phyloP scores from a whole-genome alignment of 2,329 filamentous ascomycete genomes.

The Parascedosporium putredinis region DNA sequence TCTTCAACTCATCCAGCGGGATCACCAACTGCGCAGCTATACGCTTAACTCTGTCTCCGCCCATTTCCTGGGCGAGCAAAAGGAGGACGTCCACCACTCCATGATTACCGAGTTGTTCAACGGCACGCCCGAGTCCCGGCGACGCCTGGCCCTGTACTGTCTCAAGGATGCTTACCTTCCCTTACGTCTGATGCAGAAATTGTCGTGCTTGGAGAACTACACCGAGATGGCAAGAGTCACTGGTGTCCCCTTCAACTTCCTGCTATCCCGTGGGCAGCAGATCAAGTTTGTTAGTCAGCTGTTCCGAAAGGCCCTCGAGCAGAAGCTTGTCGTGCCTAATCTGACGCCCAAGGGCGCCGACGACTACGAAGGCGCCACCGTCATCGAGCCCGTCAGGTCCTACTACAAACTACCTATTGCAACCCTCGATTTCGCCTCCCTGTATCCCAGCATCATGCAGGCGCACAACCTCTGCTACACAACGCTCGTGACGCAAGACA shows the following conservation, averaged over 20 bases:
- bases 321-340: conserved; percentile 91
- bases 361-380: conserved; percentile 94
- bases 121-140: conserved; percentile 82
- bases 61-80: conserved; percentile 92
- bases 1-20: conserved; percentile 87
- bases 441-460: conserved; percentile 98
- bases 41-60: conserved; percentile 94
- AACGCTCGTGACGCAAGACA: conserved; percentile 68
- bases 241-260: conserved; percentile 91
- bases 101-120: conserved; percentile 99
- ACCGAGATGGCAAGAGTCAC: conserved; percentile 99
- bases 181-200: conserved; percentile 88
- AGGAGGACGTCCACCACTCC: conserved; percentile 96
- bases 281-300: conserved; percentile 96
- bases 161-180: conserved; percentile 95
- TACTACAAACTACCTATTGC: conserved; percentile 95
- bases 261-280: conserved; percentile 87
- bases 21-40: conserved; percentile 92
- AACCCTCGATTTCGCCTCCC: conserved; percentile 94
- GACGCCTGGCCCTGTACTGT: conserved; percentile 89
- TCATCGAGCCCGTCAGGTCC: conserved; percentile 87
- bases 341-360: conserved; percentile 58
- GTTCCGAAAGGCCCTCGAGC: conserved; percentile 87
- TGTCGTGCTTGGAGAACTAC: conserved; percentile 97
- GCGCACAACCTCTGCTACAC: conserved; percentile 98